Evolutionary conservation across 192 early-diverging fungal genomes (phyloP).

Genomic region (Entomortierella beljakovae): DNA sequence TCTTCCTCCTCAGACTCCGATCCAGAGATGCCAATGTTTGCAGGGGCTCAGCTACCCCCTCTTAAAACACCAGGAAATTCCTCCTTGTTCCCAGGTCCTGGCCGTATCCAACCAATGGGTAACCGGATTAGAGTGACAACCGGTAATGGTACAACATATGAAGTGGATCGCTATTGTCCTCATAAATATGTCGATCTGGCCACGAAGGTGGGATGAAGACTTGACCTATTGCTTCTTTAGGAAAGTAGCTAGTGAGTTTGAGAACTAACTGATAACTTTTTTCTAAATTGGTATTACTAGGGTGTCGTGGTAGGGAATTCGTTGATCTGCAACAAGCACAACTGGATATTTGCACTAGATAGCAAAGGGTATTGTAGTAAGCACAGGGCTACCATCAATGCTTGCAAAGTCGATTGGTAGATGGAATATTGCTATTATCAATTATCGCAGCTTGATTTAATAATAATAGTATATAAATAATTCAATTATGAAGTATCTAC

Average conservation of each 20-base stretch:
- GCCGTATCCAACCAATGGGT: slow-evolving; percentile 43
- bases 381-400: slow-evolving; percentile 52
- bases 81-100: slow-evolving; percentile 26
- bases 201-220: slow-evolving; percentile 35
- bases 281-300: slow-evolving; percentile 23
- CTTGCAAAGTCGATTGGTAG: slow-evolving; percentile 62
- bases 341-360: slow-evolving; percentile 56
- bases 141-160: slow-evolving; percentile 57
- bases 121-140: slow-evolving; percentile 62
- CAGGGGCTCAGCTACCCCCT: slow-evolving; percentile 5
- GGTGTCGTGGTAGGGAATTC: slow-evolving; percentile 64
- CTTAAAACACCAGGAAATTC: slow-evolving; percentile 28
- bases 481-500: no score
- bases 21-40: slow-evolving; percentile 17
- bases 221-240: not conserved
- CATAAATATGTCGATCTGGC: slow-evolving; percentile 60
- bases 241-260: not conserved
- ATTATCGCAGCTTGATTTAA: not conserved
- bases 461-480: no score
- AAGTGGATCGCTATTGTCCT: slow-evolving; percentile 68
- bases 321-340: slow-evolving; percentile 63
- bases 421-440: not conserved
- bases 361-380: slow-evolving; percentile 53
- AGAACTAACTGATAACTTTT: not conserved
- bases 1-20: slow-evolving; percentile 35